phyloP scores from a whole-genome alignment of 2,329 filamentous ascomycete species.

The Calcarisporium arbuscula region DNA sequence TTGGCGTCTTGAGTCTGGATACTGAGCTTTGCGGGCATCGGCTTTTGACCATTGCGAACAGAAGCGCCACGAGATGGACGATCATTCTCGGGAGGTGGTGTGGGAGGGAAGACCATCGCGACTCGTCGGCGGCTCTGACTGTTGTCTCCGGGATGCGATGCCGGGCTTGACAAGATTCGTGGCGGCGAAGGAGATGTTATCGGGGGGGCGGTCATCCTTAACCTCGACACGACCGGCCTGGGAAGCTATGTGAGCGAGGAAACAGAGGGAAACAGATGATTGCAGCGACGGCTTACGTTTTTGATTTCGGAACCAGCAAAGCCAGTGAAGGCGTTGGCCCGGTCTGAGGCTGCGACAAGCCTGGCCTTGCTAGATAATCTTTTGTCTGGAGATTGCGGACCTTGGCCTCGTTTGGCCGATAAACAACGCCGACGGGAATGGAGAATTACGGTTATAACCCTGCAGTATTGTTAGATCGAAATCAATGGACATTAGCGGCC shows the following conservation, averaged over 20 bases:
- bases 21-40: constrained; percentile 56
- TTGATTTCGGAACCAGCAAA: constrained; percentile 76
- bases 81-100: constrained; percentile 89
- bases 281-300: constrained; percentile 49
- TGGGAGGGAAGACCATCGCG: constrained; percentile 91
- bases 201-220: constrained; percentile 73
- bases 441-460: constrained; percentile 99
- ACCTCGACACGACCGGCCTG: constrained; percentile 46
- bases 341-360: constrained; percentile 80
- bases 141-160: constrained; percentile 71
- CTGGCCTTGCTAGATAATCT: constrained; percentile 94
- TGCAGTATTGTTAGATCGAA: constrained; percentile 31
- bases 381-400: constrained; percentile 97
- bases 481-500: background rate
- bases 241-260: constrained; percentile 8
- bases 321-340: constrained; percentile 73
- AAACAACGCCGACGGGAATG: constrained; percentile 91
- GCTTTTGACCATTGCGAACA: constrained; percentile 52
- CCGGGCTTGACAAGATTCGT: constrained; percentile 89
- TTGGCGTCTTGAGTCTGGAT: constrained; percentile 50
- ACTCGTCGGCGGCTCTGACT: constrained; percentile 74
- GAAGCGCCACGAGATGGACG: constrained; percentile 55
- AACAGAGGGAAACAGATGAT: background rate
- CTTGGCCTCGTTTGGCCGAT: constrained; percentile 93
- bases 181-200: constrained; percentile 85